A percentile compares a stretch with the other conserved stretches of the same genome.
These are phyloP conservation scores for Avicennia marina DNA, from an alignment of 257 asterid genomes.

Conservation along the genomic window DNA sequence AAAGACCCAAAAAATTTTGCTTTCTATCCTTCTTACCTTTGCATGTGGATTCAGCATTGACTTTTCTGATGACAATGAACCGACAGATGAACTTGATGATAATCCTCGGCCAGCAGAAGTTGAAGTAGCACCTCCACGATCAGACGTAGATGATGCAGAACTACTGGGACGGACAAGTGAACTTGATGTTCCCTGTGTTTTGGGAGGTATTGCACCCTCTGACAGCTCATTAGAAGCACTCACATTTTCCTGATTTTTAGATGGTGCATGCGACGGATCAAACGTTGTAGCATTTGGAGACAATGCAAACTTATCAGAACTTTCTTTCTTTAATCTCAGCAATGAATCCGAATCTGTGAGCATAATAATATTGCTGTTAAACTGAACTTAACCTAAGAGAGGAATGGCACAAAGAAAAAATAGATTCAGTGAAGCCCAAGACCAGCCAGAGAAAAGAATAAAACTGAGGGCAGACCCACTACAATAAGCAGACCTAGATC, in stretches of 20 bases:
- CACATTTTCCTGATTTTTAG: slow-evolving; percentile 52
- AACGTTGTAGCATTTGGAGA: slow-evolving; percentile 57
- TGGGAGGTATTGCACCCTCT: slow-evolving; percentile 41
- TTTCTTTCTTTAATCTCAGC: slow-evolving; percentile 30
- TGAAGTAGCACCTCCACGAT: slow-evolving; percentile 63
- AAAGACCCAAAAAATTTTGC: not conserved
- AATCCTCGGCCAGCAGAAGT: slow-evolving; percentile 68
- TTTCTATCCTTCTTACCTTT: slow-evolving; percentile 40
- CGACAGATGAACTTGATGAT: slow-evolving; percentile 79
- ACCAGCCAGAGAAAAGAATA: too few species aligned
- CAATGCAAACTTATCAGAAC: slow-evolving; percentile 41
- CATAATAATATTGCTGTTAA: not conserved
- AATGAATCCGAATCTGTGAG: slow-evolving; percentile 39
- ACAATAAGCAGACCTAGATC: too few species aligned
- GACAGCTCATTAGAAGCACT: slow-evolving; percentile 37
- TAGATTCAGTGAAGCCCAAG: too few species aligned
- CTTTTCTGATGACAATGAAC: slow-evolving; percentile 87
- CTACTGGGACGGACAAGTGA: slow-evolving; percentile 51
- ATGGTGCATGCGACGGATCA: slow-evolving; percentile 46
- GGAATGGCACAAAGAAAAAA: not conserved
- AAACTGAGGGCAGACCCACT: too few species aligned
- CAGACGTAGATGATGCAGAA: slow-evolving; percentile 66
- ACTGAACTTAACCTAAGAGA: not conserved
- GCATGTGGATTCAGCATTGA: slow-evolving; percentile 88
- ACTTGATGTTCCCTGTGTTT: slow-evolving; percentile 37